These are phyloP conservation scores for Hibiscus tridactylites DNA, from an alignment of 345 rosid genomes.

Conservation along the genomic window DNA sequence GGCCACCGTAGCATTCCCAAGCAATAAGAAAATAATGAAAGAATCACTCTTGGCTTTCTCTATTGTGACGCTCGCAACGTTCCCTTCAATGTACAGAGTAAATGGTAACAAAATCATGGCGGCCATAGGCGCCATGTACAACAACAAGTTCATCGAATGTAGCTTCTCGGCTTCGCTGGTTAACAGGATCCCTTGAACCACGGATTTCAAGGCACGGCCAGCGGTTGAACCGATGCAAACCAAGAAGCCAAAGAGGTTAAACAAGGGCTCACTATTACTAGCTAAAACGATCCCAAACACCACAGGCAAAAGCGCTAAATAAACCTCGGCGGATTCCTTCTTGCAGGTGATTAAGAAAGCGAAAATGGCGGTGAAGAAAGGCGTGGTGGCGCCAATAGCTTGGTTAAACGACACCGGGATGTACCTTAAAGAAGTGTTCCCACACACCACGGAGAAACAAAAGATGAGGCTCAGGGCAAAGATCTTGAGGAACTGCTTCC, in stretches of 20 bases:
- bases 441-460: conserved; percentile 93
- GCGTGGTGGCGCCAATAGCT: conserved; percentile 95
- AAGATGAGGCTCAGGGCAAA: conserved; percentile 71
- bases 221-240: conserved; percentile 92
- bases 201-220: conserved; percentile 92
- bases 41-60: conserved; percentile 73
- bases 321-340: conserved; percentile 81
- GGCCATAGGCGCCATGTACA: conserved; percentile 98
- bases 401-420: conserved; percentile 97
- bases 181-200: conserved; percentile 74
- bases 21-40: conserved; percentile 55
- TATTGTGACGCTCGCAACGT: conserved; percentile 56
- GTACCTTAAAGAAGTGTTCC: conserved; percentile 88
- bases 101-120: conserved; percentile 84
- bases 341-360: conserved; percentile 84
- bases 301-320: conserved; percentile 83
- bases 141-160: conserved; percentile 86
- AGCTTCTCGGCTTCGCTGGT: conserved; percentile 89
- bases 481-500: conserved; percentile 77
- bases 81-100: conserved; percentile 88
- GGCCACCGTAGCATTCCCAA: conserved; percentile 94
- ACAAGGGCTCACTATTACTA: conserved; percentile 85
- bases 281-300: conserved; percentile 91
- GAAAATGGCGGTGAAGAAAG: conserved; percentile 93
- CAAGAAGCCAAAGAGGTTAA: conserved; percentile 84